Percentiles rank a stretch among this genome's conserved stretches.
Conservation (phyloP, 257 asterid genomes). For the Phtheirospermum japonicum region DNA sequence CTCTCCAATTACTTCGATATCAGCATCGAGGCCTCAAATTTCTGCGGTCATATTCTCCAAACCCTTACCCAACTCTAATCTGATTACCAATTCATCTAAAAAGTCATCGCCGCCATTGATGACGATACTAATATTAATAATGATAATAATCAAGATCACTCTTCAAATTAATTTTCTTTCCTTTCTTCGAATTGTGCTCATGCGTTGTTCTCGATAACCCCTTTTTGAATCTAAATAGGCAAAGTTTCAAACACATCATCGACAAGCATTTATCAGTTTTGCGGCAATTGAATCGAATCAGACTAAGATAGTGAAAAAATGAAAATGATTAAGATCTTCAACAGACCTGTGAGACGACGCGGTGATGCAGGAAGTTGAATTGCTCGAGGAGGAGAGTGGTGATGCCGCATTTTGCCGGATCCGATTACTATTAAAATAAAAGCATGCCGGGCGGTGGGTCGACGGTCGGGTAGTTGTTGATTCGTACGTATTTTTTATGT, state of each 20-base stretch:
- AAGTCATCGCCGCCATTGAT: constrained; percentile 32
- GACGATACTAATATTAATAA: not conserved
- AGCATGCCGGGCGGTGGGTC: too few species aligned
- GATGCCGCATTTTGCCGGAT: too few species aligned
- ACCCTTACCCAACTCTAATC: constrained; percentile 46
- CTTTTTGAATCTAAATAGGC: constrained; percentile 34
- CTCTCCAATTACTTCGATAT: constrained; percentile 50
- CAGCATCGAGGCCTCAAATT: constrained; percentile 66
- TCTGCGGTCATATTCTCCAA: constrained; percentile 57
- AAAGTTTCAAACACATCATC: constrained; percentile 39
- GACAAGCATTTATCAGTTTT: constrained; percentile 41
- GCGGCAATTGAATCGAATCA: constrained; percentile 33
- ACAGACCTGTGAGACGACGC: too few species aligned
- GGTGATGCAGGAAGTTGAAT: too few species aligned
- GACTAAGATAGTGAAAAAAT: constrained; percentile 36
- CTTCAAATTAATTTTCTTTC: too few species aligned
- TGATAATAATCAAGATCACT: too few species aligned
- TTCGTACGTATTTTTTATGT: too few species aligned
- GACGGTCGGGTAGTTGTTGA: too few species aligned
- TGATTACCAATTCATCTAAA: constrained; percentile 33
- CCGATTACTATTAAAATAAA: too few species aligned
- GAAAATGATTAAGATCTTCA: constrained; percentile 42
- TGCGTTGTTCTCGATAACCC: constrained; percentile 36
- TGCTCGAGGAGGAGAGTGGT: too few species aligned
- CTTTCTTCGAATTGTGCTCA: constrained; percentile 34